Percentiles rank a stretch among this genome's conserved stretches.
phyloP scores from a whole-genome alignment of 2,329 filamentous ascomycete genomes.

The Herpotrichia juniperi region DNA sequence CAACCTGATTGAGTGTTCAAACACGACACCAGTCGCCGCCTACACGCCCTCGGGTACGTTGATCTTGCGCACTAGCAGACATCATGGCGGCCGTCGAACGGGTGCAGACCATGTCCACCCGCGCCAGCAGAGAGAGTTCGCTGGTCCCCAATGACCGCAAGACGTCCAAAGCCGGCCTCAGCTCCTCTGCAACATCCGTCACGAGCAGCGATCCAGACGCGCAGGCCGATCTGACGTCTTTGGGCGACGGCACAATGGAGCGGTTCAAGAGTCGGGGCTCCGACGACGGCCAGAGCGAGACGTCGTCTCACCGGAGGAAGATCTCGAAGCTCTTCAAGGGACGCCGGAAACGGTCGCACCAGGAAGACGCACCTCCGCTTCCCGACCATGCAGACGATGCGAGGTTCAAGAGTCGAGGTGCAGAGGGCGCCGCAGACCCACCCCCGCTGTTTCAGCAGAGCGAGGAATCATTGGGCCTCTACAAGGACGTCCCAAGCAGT shows the following conservation, averaged over 20 bases:
- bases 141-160: slow-evolving; percentile 26
- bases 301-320: slow-evolving; percentile 49
- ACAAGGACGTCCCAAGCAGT: slow-evolving; percentile 55
- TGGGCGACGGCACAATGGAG: slow-evolving; percentile 49
- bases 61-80: not conserved
- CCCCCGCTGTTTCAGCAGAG: slow-evolving; percentile 29
- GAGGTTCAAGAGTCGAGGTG: not conserved
- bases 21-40: not conserved
- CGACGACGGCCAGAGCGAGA: slow-evolving; percentile 48
- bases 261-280: slow-evolving; percentile 46
- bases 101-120: slow-evolving; percentile 28
- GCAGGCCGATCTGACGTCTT: slow-evolving; percentile 24
- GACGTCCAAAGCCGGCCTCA: slow-evolving; percentile 31
- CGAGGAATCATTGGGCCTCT: slow-evolving; percentile 49
- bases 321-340: slow-evolving; percentile 61
- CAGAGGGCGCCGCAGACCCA: slow-evolving; percentile 2
- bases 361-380: slow-evolving; percentile 36
- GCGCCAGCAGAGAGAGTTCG: slow-evolving; percentile 26
- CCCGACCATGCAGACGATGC: slow-evolving; percentile 14
- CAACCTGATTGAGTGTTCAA: not conserved
- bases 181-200: slow-evolving; percentile 37
- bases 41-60: not conserved
- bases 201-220: slow-evolving; percentile 31
- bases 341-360: slow-evolving; percentile 45
- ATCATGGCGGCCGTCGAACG: slow-evolving; percentile 25